A percentile compares a stretch with the other conserved stretches of the same genome.
These are phyloP conservation scores for Aechmea fasciata DNA, from an alignment of 176 grass and related monocot species.

Conservation along the genomic window DNA sequence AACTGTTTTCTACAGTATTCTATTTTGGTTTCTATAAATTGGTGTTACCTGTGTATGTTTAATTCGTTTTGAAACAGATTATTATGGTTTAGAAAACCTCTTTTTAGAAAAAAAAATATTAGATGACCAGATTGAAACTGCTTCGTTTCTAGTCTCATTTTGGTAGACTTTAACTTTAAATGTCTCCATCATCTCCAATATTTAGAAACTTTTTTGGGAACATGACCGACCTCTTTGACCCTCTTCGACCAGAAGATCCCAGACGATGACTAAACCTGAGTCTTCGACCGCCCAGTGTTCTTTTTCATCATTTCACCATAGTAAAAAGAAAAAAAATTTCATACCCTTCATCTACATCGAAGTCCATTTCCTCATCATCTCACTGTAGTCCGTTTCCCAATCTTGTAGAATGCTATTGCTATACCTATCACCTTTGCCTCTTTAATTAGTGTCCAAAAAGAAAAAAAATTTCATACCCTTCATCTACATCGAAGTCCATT, in stretches of 20 bases:
- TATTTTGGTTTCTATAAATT: too few relatives aligned
- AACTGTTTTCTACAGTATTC: too few relatives aligned
- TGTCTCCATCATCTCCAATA: constrained; percentile 1
- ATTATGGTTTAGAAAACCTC: too few relatives aligned
- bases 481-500: background rate
- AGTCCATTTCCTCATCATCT: constrained; percentile 3
- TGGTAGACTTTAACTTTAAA: too few relatives aligned
- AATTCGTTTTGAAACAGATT: too few relatives aligned
- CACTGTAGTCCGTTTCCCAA: background rate
- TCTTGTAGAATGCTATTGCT: background rate
- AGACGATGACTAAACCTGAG: constrained; percentile 29
- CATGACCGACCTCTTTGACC: constrained; percentile 31
- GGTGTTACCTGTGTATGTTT: too few relatives aligned
- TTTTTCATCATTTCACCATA: background rate
- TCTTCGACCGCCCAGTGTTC: background rate
- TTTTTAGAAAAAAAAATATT: too few relatives aligned
- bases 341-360: background rate
- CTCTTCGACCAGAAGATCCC: constrained; percentile 6
- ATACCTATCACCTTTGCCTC: constrained; percentile 29
- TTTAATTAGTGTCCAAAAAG: background rate
- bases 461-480: constrained; percentile 13
- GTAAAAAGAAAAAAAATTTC: background rate
- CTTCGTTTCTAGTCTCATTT: too few relatives aligned
- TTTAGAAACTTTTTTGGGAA: constrained; percentile 11
- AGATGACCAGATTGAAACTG: too few relatives aligned